Evolutionary conservation across 331 rosid species (phyloP).

Genomic region (Cydonia oblonga): DNA sequence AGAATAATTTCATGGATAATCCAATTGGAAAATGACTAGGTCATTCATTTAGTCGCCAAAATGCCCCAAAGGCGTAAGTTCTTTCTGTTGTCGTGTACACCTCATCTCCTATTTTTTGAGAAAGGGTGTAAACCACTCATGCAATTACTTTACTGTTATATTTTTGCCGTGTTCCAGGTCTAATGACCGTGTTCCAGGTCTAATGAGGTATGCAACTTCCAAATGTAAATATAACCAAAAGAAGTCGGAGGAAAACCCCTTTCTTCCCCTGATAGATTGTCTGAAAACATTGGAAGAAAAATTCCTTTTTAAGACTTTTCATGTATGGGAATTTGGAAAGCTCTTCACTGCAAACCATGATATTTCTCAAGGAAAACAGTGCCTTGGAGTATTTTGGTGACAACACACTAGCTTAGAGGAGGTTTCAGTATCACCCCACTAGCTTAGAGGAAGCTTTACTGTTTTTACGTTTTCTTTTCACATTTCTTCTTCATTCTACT

Average conservation of each 20-base stretch:
- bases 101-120: not conserved
- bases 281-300: not conserved
- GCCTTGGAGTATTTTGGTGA: not conserved
- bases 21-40: not conserved
- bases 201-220: not conserved
- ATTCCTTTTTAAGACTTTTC: not conserved
- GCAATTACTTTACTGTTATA: not conserved
- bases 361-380: not conserved
- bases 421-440: not conserved
- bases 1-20: not conserved
- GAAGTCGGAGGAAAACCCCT: not conserved
- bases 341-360: not conserved
- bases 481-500: not conserved
- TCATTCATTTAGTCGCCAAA: not conserved
- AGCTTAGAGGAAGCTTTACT: not conserved
- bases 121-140: not conserved
- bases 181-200: not conserved
- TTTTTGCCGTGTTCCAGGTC: not conserved
- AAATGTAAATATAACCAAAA: not conserved
- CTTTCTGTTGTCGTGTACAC: not conserved
- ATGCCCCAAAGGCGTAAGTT: not conserved
- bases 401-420: not conserved
- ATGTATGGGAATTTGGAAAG: not conserved
- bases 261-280: not conserved
- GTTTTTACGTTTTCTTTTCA: not conserved